Evolutionary conservation across 2,329 filamentous ascomycete species (phyloP).

Genomic region (Seiridium unicorne): DNA sequence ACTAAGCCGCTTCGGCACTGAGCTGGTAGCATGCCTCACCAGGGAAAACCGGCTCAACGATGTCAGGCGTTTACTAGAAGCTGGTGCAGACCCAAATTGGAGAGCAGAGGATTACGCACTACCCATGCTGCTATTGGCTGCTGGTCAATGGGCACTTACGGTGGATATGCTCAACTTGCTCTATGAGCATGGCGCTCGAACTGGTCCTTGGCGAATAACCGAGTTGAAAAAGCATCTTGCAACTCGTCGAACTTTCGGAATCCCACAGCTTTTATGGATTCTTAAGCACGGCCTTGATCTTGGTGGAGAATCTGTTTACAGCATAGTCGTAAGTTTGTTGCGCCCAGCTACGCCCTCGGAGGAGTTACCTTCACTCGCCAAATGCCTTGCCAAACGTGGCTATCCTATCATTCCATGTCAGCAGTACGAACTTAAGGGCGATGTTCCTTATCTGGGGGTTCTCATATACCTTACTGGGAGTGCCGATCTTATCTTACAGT

Average conservation of each 20-base stretch:
- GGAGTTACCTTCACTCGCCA: neutral
- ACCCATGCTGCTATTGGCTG: too few relatives aligned
- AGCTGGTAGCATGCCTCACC: neutral
- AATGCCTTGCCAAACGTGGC: neutral
- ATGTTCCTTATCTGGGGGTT: too few relatives aligned
- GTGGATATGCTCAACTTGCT: neutral
- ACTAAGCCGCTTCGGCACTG: neutral
- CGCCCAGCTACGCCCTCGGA: accelerated
- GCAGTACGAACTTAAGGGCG: too few relatives aligned
- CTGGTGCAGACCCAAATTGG: neutral
- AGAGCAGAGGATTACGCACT: too few relatives aligned
- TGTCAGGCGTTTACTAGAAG: neutral
- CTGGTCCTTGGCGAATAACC: too few relatives aligned
- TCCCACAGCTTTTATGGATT: neutral
- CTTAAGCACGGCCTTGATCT: neutral
- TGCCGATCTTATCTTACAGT: too few relatives aligned
- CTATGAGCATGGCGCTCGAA: neutral
- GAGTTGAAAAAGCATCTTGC: neutral
- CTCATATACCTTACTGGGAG: too few relatives aligned
- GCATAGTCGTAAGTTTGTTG: neutral
- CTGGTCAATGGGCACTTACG: too few relatives aligned
- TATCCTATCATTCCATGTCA: too few relatives aligned
- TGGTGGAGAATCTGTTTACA: neutral
- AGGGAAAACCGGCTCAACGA: neutral
- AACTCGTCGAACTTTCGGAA: accelerated